Base-by-base conservation (phyloP, 2,329 filamentous ascomycete species). In the Arthrocladium fulminans region DNA sequence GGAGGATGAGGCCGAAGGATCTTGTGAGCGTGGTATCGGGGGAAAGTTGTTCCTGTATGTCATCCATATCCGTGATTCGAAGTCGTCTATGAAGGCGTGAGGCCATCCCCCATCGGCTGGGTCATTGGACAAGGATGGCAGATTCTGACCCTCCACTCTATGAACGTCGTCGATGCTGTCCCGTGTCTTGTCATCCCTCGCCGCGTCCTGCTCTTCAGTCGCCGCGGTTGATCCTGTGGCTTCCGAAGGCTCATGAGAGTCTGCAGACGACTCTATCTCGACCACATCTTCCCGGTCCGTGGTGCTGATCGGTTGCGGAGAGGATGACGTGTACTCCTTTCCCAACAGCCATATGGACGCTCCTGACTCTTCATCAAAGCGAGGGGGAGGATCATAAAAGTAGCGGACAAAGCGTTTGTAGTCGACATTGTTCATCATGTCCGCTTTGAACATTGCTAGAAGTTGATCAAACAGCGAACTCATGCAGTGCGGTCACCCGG, bases 41-140 rank as follows among this genome's bases (percentile, higher is more conserved):
- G 81, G 73, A 63, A 98, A 98, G 57, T 84, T 84, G 22, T 83
- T 92, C 45, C 92, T 81, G 62, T 98, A 98, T 8, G 90, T 97
- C 77, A 98, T 86, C 90, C 92, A 97, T 65, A 96, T 80, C 52
- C 81, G 80, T 3, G 90, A 89, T 64, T 95, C 88, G 60, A 97
- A 94, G 65, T 98, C 92, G 51, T 88, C 84, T 27, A 97, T 71
- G 60, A 98, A 98, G 3, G 79, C 75, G 8, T 77, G 70, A 8
- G 92, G 92, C 92, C 92, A 98, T 50, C 84, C 82, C 51, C 70
- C 50, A 34, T 57, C 51, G 38, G 54, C 46, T 15, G 57, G 55
- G 34, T 59, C 57, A 24, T 59, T 59, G 3, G 55, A 57, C 17
- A 59, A 30, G 2, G 57, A 59, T 15, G 49, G 49, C 3, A 52